phyloP scores from a whole-genome alignment of 1,284 basidiomycete species.

The Inonotus hispidus region DNA sequence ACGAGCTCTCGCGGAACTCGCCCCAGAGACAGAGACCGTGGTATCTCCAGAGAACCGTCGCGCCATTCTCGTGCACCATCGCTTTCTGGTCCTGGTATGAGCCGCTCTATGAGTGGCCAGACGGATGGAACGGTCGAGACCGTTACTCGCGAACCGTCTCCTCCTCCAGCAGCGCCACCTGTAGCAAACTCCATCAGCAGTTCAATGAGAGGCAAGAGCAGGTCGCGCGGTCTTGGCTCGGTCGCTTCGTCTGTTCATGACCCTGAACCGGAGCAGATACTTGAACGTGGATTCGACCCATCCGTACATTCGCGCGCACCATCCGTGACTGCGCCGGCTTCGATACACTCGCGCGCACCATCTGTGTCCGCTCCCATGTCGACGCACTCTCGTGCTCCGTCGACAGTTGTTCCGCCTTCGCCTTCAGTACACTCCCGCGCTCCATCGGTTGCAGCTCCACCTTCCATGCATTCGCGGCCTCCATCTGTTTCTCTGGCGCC shows the following conservation, averaged over 20 bases:
- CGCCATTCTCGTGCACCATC: background rate
- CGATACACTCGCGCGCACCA: background rate
- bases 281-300: background rate
- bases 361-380: background rate
- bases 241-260: background rate
- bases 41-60: background rate
- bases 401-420: background rate
- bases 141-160: background rate
- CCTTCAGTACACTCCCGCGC: slow-evolving; percentile 7
- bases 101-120: slow-evolving; percentile 1
- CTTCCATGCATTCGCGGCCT: slow-evolving; percentile 1
- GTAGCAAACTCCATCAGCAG: background rate
- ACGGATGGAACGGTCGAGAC: slow-evolving; percentile 8
- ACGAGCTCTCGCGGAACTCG: background rate
- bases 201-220: slow-evolving; percentile 1
- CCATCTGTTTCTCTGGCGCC: background rate
- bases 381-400: background rate
- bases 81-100: background rate
- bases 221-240: slow-evolving; percentile 2
- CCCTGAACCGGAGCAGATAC: background rate
- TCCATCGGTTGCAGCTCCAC: background rate
- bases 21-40: background rate
- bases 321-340: background rate
- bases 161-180: background rate
- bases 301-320: slow-evolving; percentile 2